Evolutionary conservation across 352 stramenopile species (phyloP), one percentile per base, ranked within the genome.

Genomic region (Phytopythium kandeliae): DNA sequence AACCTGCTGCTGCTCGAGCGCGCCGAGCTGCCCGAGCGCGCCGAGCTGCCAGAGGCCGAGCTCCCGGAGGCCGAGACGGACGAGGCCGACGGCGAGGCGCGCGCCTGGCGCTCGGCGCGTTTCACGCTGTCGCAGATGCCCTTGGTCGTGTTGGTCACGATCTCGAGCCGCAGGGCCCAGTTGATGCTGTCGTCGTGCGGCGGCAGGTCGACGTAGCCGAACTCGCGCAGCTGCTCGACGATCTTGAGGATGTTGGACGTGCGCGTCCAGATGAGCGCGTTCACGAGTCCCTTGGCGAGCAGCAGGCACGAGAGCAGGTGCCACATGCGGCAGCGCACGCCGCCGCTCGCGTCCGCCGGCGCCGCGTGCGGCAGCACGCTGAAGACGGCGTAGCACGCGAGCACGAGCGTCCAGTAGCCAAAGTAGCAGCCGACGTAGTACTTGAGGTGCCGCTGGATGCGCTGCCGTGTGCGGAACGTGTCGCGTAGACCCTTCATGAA

Each of bases 391-490:
- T 90, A 92, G 22, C 66, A 85, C 3, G 74, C 66, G 0, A 92
- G 52, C 11, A 92, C 81, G 16, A 89, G 53, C 1, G 81, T 92
- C 81, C 81, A 92, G 59, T 89, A 92, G 24, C 79, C 78, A 46
- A 92, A 89, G 58, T 90, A 92, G 56, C 78, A 90, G 15, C 78
- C 81, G n/a, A 92, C 81, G 42, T 92, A 92, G 62, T 92, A 92
- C 61, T 92, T 92, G 28, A 92, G 68, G 44, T 92, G 78, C 2
- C 81, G 72, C 45, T 90, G 81, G 26, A 87, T 90, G 22, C 81
- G 81, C 45, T 86, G 63, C 24, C 81, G 76, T 3, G 81, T 88
- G 28, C 59, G 71, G 64, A 92, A 89, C 5, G 81, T 92, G 44
- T 92, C 77, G 0, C 68, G 72, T 4, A 92, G 65, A 0, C 81